Evolutionary conservation across 768 basidiomycete species (phyloP).

Genomic region (Dacryopinax spathularia): DNA sequence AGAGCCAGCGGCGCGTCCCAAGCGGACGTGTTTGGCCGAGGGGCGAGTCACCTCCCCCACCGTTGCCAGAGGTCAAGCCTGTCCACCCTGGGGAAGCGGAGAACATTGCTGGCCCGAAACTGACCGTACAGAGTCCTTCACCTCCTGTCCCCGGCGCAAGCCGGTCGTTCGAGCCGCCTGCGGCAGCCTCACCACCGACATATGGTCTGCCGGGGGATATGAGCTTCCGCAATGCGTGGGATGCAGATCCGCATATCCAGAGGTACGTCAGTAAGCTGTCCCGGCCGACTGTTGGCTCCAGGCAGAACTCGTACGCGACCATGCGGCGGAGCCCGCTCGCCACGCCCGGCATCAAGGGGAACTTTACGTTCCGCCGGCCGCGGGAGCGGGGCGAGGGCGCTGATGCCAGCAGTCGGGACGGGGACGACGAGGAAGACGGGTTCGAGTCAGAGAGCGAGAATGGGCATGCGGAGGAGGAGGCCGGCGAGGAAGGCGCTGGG

Average conservation of each 20-base stretch:
- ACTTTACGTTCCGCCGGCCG: constrained; percentile 1
- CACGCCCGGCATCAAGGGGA: background rate
- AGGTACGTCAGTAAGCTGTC: constrained; percentile 40
- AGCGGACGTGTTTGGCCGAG: constrained; percentile 63
- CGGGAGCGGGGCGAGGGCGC: constrained; percentile 33
- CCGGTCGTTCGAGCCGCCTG: background rate
- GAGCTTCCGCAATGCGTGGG: constrained; percentile 73
- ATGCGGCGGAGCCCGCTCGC: background rate
- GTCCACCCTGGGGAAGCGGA: background rate
- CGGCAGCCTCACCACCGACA: constrained; percentile 4
- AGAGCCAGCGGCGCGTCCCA: constrained; percentile 50
- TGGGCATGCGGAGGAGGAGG: constrained; percentile 36
- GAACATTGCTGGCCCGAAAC: background rate
- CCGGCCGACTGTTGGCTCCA: constrained; percentile 11
- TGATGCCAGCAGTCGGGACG: constrained; percentile 65
- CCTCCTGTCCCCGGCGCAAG: constrained; percentile 21
- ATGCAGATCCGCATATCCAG: constrained; percentile 63
- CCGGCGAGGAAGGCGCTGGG: background rate
- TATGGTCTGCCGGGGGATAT: constrained; percentile 27
- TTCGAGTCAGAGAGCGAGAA: background rate
- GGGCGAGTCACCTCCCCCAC: constrained; percentile 30
- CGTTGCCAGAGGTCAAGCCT: background rate
- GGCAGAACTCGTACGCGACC: background rate
- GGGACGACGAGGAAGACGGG: constrained; percentile 44
- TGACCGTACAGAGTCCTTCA: constrained; percentile 15